Evolutionary conservation across 441 rosid species (phyloP), one percentile per base, ranked within the genome.

Genomic region (Rhodomyrtus psidioides): DNA sequence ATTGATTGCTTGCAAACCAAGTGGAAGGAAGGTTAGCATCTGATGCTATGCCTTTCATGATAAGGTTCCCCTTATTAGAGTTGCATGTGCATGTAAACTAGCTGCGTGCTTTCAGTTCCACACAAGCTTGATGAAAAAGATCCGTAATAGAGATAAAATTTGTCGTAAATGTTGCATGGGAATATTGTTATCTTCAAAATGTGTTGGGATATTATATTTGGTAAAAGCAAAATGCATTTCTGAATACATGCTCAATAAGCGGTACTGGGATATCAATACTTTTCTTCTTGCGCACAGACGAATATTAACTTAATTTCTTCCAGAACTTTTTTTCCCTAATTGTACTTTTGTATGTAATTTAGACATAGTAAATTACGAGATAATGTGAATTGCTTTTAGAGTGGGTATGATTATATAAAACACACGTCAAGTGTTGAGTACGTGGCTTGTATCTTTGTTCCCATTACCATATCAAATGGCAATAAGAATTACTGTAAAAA

Each of bases 1-100:
- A 94, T 97, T 59, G 99, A 97, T 87, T 97, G 99, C 92, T 87
- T 93, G 91, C 99, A 95, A 85, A 97, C 99, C 60, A 96, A 96
- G 89, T 83, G 98, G 96, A 88, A 93, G 98, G 91, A 96, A 92
- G 97, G 99, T 70, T 34, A 70, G 79, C 49, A 70, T 94, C 90
- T 30, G 86, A 70, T 54, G 23, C 81, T 55, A 6, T 70, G n/a
- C 49, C 49, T 70, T 42, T 39, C 49, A 21, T 39, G n/a, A 19
- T 6, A 0, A 70, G 24, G 39, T 21, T 34, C 79, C 79, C 19
- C 49, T 70, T 21, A 34, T 39, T 34, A 65, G 23, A 34, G 46
- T 65, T 65, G 39, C 21, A n/a, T 23, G 3, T 42, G 10, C 49
- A 70, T 70, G n/a, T 39, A 70, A 21, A 70, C 79, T 19, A 34